These are phyloP conservation scores for Psilocybe tampanensis DNA, from an alignment of 768 basidiomycete genomes.

Conservation along the genomic window DNA sequence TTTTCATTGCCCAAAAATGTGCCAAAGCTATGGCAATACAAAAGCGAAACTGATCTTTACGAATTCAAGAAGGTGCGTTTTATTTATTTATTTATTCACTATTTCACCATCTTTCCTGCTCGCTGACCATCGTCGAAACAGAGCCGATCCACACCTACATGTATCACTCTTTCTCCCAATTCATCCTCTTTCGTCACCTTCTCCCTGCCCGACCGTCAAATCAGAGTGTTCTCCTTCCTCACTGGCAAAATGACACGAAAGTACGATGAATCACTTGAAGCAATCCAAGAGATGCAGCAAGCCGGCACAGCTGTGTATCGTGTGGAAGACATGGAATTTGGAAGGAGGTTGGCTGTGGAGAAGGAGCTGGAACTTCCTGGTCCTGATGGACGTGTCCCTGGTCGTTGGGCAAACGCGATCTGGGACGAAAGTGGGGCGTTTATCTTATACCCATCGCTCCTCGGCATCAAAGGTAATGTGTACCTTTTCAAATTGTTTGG, in stretches of 20 bases:
- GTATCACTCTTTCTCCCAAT: constrained; percentile 89
- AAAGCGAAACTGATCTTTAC: constrained; percentile 90
- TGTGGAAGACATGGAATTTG: constrained; percentile 99
- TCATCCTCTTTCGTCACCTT: constrained; percentile 90
- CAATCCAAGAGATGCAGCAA: constrained; percentile 99
- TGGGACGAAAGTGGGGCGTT: constrained; percentile 99
- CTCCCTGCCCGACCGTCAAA: constrained; percentile 91
- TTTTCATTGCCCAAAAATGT: constrained; percentile 83
- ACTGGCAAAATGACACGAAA: constrained; percentile 87
- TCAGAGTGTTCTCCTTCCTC: constrained; percentile 92
- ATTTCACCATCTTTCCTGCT: background rate
- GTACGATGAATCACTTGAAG: constrained; percentile 92
- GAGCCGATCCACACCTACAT: constrained; percentile 92
- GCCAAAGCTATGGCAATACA: constrained; percentile 84
- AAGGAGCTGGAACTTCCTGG: constrained; percentile 86
- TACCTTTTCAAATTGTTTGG: background rate
- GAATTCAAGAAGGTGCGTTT: constrained; percentile 90
- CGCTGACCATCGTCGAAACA: constrained; percentile 30
- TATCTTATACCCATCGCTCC: constrained; percentile 87
- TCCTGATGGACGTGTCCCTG: constrained; percentile 70
- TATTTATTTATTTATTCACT: too few species aligned
- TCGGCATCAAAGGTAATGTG: constrained; percentile 90
- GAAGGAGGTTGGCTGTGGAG: constrained; percentile 91
- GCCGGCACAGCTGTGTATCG: constrained; percentile 91
- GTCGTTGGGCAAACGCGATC: constrained; percentile 84